These are phyloP conservation scores for Lobosporangium transversale DNA, from an alignment of 192 early-diverging fungal genomes.

Conservation along the genomic window DNA sequence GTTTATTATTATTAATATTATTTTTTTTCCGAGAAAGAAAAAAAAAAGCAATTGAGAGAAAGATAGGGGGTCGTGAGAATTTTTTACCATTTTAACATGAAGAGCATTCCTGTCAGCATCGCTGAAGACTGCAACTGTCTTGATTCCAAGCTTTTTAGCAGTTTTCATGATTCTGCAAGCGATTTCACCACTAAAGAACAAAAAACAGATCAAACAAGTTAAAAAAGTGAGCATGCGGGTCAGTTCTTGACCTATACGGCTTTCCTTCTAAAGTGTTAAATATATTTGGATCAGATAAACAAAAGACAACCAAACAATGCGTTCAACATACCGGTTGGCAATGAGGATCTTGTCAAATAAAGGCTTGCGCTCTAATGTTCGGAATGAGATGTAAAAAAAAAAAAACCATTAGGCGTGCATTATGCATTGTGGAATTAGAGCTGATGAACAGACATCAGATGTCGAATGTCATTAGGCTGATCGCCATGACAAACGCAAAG, in stretches of 20 bases:
- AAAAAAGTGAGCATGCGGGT: too few species aligned
- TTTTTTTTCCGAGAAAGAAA: too few species aligned
- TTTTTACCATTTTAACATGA: conserved; percentile 80
- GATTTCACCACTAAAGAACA: conserved; percentile 76
- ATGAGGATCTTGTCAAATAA: conserved; percentile 97
- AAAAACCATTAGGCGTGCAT: too few species aligned
- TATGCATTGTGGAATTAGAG: conserved; percentile 1
- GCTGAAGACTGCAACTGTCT: conserved; percentile 93
- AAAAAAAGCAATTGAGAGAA: too few species aligned
- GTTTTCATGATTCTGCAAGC: conserved; percentile 85
- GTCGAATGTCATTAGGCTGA: conserved; percentile 1
- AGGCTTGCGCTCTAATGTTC: conserved; percentile 68
- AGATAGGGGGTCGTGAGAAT: too few species aligned
- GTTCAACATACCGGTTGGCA: conserved; percentile 87
- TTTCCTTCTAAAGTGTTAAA: conserved; percentile 1
- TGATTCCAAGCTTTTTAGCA: conserved; percentile 89
- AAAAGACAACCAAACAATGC: too few species aligned
- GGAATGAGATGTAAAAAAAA: neutral
- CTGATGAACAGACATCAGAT: too few species aligned
- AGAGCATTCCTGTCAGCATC: conserved; percentile 89
- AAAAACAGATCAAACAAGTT: too few species aligned
- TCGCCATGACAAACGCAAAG: too few species aligned
- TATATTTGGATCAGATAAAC: too few species aligned
- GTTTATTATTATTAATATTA: too few species aligned
- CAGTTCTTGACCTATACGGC: neutral